phyloP scores from a whole-genome alignment of 768 basidiomycete genomes.

The Nidularia pulvinata region DNA sequence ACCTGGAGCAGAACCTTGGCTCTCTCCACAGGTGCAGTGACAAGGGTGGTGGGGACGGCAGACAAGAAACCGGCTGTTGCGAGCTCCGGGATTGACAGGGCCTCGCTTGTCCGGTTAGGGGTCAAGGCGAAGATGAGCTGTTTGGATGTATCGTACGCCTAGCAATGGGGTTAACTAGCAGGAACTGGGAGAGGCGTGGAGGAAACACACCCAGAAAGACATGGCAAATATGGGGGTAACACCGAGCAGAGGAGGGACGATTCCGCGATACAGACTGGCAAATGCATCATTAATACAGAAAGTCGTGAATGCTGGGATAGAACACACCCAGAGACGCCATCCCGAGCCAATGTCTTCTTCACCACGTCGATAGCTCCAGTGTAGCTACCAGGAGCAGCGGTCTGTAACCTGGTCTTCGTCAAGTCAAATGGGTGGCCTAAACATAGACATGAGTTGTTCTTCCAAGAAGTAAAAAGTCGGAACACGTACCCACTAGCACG shows the following conservation, averaged over 20 bases:
- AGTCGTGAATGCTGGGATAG: background rate
- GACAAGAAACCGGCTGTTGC: slow-evolving; percentile 94
- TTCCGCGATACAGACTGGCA: slow-evolving; percentile 85
- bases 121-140: slow-evolving; percentile 76
- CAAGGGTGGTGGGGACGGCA: slow-evolving; percentile 87
- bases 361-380: slow-evolving; percentile 94
- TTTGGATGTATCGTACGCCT: slow-evolving; percentile 96
- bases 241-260: slow-evolving; percentile 91
- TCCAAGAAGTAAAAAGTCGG: background rate
- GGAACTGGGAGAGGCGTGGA: slow-evolving; percentile 3
- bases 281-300: slow-evolving; percentile 3
- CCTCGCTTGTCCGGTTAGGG: slow-evolving; percentile 68
- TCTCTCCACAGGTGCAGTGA: slow-evolving; percentile 96
- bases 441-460: background rate
- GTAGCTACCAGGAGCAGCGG: slow-evolving; percentile 86
- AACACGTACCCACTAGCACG: slow-evolving; percentile 82
- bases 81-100: slow-evolving; percentile 75
- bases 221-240: slow-evolving; percentile 98
- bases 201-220: slow-evolving; percentile 86
- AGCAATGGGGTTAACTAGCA: slow-evolving; percentile 2
- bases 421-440: slow-evolving; percentile 97
- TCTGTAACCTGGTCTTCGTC: slow-evolving; percentile 95
- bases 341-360: slow-evolving; percentile 85
- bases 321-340: slow-evolving; percentile 84
- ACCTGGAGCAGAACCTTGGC: slow-evolving; percentile 96